Percentiles rank a stretch among this genome's conserved stretches.
phyloP scores from a whole-genome alignment of 2,329 filamentous ascomycete species.

The Colletotrichum paranaense region DNA sequence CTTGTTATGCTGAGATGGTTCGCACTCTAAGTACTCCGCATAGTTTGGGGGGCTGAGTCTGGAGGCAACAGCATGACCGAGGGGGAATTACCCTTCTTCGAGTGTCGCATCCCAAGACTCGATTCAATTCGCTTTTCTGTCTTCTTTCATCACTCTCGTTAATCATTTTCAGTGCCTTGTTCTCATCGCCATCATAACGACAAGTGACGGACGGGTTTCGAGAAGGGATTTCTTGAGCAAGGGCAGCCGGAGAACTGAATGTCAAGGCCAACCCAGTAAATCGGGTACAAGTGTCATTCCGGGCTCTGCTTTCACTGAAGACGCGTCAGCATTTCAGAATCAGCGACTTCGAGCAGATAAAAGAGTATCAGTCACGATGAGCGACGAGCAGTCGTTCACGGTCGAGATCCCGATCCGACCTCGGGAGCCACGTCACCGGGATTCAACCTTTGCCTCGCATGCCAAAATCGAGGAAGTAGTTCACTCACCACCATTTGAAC shows the following conservation, averaged over 20 bases:
- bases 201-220: slow-evolving; percentile 7
- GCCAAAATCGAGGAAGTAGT: slow-evolving; percentile 21
- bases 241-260: not conserved
- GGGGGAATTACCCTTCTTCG: not conserved
- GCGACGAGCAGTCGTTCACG: slow-evolving; percentile 12
- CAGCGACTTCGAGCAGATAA: not conserved
- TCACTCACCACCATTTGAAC: slow-evolving; percentile 21
- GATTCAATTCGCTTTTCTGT: not conserved
- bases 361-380: slow-evolving; percentile 7
- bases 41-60: slow-evolving; percentile 32
- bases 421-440: slow-evolving; percentile 32
- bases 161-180: not conserved
- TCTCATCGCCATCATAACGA: not conserved
- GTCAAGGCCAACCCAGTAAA: slow-evolving; percentile 3
- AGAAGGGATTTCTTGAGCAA: not conserved
- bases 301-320: not conserved
- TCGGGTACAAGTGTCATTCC: slow-evolving; percentile 8
- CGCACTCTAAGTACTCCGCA: slow-evolving; percentile 24
- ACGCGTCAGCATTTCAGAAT: not conserved
- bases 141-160: slow-evolving; percentile 15
- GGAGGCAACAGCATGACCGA: slow-evolving; percentile 24
- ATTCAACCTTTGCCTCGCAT: slow-evolving; percentile 10
- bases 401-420: slow-evolving; percentile 33
- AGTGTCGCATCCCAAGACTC: not conserved
- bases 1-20: slow-evolving; percentile 28